A percentile compares a stretch with the other conserved stretches of the same genome.
phyloP scores from a whole-genome alignment of 1,284 basidiomycete species.

The Fomitiporia mediterranea region DNA sequence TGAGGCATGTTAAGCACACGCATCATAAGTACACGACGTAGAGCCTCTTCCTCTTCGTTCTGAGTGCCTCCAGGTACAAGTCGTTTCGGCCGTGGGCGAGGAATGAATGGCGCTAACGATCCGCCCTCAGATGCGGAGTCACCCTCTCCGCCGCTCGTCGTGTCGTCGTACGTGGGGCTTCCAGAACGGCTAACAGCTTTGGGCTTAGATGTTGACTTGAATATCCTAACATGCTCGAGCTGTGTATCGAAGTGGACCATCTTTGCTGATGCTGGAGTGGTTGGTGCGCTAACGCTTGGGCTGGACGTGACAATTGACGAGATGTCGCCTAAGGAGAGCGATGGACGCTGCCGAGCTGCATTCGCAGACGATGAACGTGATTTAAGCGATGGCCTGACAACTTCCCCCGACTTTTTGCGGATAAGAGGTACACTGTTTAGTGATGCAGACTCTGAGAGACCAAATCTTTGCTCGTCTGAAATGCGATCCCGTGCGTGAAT shows the following conservation, averaged over 20 bases:
- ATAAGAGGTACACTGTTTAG: conserved; percentile 34
- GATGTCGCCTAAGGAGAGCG: conserved; percentile 9
- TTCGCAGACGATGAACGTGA: conserved; percentile 41
- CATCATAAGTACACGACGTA: conserved; percentile 43
- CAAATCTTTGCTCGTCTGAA: not conserved
- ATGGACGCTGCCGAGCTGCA: conserved; percentile 32
- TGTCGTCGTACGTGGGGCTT: conserved; percentile 76
- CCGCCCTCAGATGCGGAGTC: conserved; percentile 61
- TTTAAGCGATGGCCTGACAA: conserved; percentile 90
- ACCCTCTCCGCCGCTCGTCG: conserved; percentile 52
- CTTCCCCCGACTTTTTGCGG: conserved; percentile 90
- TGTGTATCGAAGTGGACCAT: conserved; percentile 91
- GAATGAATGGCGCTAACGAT: conserved; percentile 37
- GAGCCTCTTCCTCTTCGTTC: conserved; percentile 24
- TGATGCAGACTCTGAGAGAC: conserved; percentile 8
- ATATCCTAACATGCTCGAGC: conserved; percentile 90
- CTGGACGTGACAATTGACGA: not conserved
- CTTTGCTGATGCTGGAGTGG: conserved; percentile 43
- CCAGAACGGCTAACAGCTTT: conserved; percentile 89
- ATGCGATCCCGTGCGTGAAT: too few relatives aligned
- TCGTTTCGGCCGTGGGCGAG: not conserved
- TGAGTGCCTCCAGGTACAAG: conserved; percentile 1
- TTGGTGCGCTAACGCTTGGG: conserved; percentile 20
- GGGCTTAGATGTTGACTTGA: conserved; percentile 91
- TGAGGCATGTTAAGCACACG: conserved; percentile 49